These are phyloP conservation scores for Plasmodium billcollinsi DNA, from an alignment of 169 alveolate genomes.

Conservation along the genomic window DNA sequence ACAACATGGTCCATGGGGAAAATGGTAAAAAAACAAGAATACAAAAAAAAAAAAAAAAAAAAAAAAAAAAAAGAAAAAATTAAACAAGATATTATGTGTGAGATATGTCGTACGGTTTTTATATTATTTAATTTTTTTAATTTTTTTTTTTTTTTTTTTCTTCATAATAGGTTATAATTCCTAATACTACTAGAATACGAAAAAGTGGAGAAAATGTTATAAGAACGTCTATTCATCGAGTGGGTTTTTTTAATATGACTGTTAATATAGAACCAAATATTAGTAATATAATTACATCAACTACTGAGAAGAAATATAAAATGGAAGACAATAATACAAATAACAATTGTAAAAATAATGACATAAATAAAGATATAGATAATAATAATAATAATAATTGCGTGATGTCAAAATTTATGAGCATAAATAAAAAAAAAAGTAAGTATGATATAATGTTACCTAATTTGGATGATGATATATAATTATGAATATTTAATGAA, in stretches of 20 bases:
- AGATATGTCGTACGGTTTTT: too few species aligned
- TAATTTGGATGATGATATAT: constrained; percentile 8
- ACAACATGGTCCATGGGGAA: constrained; percentile 88
- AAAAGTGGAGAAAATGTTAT: constrained; percentile 12
- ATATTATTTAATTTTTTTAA: background rate
- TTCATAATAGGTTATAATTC: constrained; percentile 54
- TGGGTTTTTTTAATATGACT: constrained; percentile 61
- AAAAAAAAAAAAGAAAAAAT: background rate
- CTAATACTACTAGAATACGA: constrained; percentile 34
- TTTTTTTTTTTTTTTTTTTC: background rate
- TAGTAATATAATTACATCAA: constrained; percentile 60
- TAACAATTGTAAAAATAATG: background rate
- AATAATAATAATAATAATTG: background rate
- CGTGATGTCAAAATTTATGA: background rate
- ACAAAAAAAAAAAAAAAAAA: constrained; percentile 25
- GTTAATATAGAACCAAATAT: constrained; percentile 61
- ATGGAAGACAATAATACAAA: background rate
- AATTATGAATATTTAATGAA: constrained; percentile 4
- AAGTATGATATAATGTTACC: constrained; percentile 62
- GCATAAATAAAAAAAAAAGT: constrained; percentile 2
- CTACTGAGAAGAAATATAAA: constrained; percentile 67
- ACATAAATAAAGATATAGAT: constrained; percentile 1
- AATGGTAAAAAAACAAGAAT: constrained; percentile 77
- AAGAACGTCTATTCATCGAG: constrained; percentile 28
- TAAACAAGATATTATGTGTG: too few species aligned